These are phyloP conservation scores for Stromatinia cepivora DNA, from an alignment of 2,329 filamentous ascomycete species.

Conservation along the genomic window DNA sequence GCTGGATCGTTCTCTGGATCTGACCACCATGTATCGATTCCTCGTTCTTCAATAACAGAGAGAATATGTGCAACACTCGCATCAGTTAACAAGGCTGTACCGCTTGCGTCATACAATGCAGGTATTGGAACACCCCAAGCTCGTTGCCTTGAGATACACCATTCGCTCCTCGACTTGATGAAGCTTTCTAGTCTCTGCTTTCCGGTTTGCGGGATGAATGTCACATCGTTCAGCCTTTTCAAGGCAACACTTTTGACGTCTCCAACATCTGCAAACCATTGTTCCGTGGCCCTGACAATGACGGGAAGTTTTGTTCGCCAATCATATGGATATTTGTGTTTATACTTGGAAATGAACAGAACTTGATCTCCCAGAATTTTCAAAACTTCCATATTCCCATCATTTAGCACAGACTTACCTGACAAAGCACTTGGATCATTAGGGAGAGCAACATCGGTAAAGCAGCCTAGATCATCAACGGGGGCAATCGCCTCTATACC, in stretches of 20 bases:
- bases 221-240: conserved; percentile 66
- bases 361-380: conserved; percentile 66
- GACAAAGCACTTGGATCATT: conserved; percentile 64
- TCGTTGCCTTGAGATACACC: conserved; percentile 96
- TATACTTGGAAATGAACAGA: conserved; percentile 67
- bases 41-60: conserved; percentile 69
- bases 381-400: conserved; percentile 69
- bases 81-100: conserved; percentile 75
- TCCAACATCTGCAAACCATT: conserved; percentile 95
- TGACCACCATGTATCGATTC: conserved; percentile 93
- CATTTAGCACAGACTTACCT: conserved; percentile 69
- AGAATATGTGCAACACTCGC: conserved; percentile 85
- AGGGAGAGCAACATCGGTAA: conserved; percentile 77
- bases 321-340: conserved; percentile 96
- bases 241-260: conserved; percentile 76
- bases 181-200: conserved; percentile 79
- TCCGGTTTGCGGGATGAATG: conserved; percentile 76
- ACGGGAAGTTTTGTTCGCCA: conserved; percentile 95
- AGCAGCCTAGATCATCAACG: conserved; percentile 77
- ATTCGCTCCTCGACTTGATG: conserved; percentile 83
- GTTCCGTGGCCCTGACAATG: conserved; percentile 86
- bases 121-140: conserved; percentile 98
- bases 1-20: conserved; percentile 71
- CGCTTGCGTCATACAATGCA: conserved; percentile 73
- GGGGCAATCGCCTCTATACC: conserved; percentile 78